Evolutionary conservation across 2,329 filamentous ascomycete genomes (phyloP).

Genomic region (Colletotrichum somersetense): DNA sequence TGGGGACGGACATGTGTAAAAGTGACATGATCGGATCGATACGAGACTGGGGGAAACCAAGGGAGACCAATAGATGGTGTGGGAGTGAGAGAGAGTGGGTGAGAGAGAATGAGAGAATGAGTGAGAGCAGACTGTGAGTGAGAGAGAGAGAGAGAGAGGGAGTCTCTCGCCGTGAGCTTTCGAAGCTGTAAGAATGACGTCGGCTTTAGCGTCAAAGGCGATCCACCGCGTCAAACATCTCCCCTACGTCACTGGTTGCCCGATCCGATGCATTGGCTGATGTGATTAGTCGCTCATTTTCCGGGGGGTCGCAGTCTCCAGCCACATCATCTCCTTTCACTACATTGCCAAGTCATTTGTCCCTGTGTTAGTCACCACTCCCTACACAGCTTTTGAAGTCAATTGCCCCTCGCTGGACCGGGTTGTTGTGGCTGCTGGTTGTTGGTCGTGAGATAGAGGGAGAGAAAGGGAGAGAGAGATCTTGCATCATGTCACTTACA

Average conservation of each 20-base stretch:
- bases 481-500: not conserved
- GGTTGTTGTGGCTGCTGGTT: not conserved
- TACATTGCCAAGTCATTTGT: not conserved
- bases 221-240: constrained; percentile 25
- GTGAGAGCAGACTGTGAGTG: not conserved
- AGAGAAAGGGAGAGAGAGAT: not conserved
- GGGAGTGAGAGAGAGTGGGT: not conserved
- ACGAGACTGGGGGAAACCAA: not conserved
- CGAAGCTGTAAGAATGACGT: constrained; percentile 40
- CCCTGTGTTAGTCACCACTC: not conserved
- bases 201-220: constrained; percentile 1
- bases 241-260: constrained; percentile 33
- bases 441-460: too few relatives aligned
- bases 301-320: not conserved
- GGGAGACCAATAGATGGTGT: not conserved
- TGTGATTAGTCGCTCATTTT: constrained; percentile 1
- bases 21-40: not conserved
- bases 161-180: not conserved
- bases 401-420: not conserved
- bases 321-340: not conserved
- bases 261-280: constrained; percentile 11
- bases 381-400: not conserved
- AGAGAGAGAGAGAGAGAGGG: not conserved
- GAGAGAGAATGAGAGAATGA: not conserved
- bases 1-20: constrained; percentile 5